phyloP scores from a whole-genome alignment of 2,329 filamentous ascomycete species.

The Colletotrichum costaricense region DNA sequence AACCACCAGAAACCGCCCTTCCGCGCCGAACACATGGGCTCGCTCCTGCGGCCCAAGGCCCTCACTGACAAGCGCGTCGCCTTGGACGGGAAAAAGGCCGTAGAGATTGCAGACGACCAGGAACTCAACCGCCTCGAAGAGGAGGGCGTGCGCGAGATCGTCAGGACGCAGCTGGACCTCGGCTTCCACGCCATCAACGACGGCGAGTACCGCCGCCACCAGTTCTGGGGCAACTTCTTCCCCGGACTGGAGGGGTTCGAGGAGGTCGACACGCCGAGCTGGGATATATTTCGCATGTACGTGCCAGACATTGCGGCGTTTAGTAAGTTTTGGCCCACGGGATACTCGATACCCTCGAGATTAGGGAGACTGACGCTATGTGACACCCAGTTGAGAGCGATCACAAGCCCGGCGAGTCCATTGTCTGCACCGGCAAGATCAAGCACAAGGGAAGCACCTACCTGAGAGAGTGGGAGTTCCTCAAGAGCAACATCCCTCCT shows the following conservation, averaged over 20 bases:
- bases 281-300: constrained; percentile 51
- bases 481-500: constrained; percentile 62
- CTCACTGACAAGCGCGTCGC: constrained; percentile 46
- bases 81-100: constrained; percentile 42
- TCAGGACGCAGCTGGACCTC: constrained; percentile 75
- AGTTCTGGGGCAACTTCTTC: constrained; percentile 49
- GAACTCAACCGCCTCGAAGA: constrained; percentile 72
- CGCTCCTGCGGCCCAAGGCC: constrained; percentile 72
- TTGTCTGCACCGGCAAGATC: constrained; percentile 59
- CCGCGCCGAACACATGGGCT: constrained; percentile 81
- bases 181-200: constrained; percentile 76
- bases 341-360: neutral
- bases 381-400: constrained; percentile 50
- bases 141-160: constrained; percentile 73
- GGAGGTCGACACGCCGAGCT: constrained; percentile 45
- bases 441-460: constrained; percentile 57
- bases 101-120: constrained; percentile 54
- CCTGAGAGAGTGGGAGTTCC: constrained; percentile 54
- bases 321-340: constrained; percentile 40
- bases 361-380: neutral
- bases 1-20: constrained; percentile 62
- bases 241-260: constrained; percentile 54
- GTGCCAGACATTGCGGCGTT: constrained; percentile 55
- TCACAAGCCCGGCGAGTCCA: constrained; percentile 58
- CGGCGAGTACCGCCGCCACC: constrained; percentile 70